Conservation (phyloP, 2,329 filamentous ascomycete species). For the Hortaea werneckii region DNA sequence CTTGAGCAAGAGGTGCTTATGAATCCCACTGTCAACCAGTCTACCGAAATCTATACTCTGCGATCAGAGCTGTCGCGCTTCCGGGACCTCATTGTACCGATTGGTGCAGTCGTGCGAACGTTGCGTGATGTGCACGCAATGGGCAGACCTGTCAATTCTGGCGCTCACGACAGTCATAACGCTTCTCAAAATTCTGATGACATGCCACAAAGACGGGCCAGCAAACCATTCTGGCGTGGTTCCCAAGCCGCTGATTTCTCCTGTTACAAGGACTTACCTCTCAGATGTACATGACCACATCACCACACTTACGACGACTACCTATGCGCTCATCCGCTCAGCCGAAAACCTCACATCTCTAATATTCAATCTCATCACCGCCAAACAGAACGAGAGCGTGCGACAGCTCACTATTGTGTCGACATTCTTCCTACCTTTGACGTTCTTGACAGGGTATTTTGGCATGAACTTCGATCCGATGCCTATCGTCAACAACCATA, state of each 20-base stretch:
- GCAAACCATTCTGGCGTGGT: neutral
- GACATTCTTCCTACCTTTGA: conserved; percentile 80
- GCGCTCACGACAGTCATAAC: no score
- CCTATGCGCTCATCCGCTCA: conserved; percentile 69
- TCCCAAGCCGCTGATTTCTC: conserved; percentile 44
- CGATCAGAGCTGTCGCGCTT: conserved; percentile 73
- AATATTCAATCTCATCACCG: conserved; percentile 88
- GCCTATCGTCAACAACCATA: conserved; percentile 19
- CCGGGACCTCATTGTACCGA: conserved; percentile 69
- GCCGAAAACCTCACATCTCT: conserved; percentile 71
- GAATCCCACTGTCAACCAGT: conserved; percentile 66
- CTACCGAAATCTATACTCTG: conserved; percentile 57
- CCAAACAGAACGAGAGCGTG: conserved; percentile 85
- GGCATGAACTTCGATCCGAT: conserved; percentile 51
- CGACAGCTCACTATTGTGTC: conserved; percentile 79
- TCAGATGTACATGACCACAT: conserved; percentile 85
- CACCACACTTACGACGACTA: conserved; percentile 66
- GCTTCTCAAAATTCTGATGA: no score
- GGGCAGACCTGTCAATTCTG: no score
- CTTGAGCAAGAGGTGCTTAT: conserved; percentile 80
- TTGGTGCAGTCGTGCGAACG: conserved; percentile 69
- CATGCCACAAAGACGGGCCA: neutral
- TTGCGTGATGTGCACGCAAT: conserved; percentile 30
- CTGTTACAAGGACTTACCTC: conserved; percentile 73
- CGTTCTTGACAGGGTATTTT: conserved; percentile 64